Evolutionary conservation across 2,329 filamentous ascomycete genomes (phyloP), one percentile per base, ranked within the genome.

Genomic region (Drechslerella coelobrocha): DNA sequence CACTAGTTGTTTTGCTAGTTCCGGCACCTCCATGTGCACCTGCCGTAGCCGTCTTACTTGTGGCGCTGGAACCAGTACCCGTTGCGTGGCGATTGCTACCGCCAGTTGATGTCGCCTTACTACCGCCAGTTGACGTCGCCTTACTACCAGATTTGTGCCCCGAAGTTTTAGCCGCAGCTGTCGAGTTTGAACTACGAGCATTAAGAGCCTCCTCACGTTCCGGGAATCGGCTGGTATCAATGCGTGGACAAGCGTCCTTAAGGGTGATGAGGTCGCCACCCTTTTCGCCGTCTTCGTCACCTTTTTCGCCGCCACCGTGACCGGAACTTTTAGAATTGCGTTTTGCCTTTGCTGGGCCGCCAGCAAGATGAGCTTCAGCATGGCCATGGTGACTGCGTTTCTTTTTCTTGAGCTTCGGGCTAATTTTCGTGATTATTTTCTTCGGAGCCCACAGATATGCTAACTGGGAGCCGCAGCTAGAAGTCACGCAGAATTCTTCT

Each of bases 171-270:
- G 21, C 43, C 29, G 26, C 41, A 8, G 10, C 31, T 24, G 17
- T n/a, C 39, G 39, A 45, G 17, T 24, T 47, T 6, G 54, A 57
- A 17, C 41, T 19, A 17, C n/a, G 9, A 5, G 37, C 37, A 6
- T 41, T 41, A 14, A 4, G 4, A 17, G 37, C 37, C 6, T 52
- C 52, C 37, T 71, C 66, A 23, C 66, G 54, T 31, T 50, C 60
- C 9, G 66, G 66, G 24, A 71, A 71, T 23, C 54, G 48, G 37
- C 39, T 71, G 21, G 59, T 63, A 24, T 59, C 37, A n/a, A 63
- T 12, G 7, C 55, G 56, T 2, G 66, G 53, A 29, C 66, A 71
- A 17, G 39, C 66, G 2, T 62, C 47, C 21, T 62, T 55, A 4
- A 71, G 43, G 12, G n/a, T 24, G 37, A 63, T 24, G 47, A 55